A percentile compares a stretch with the other conserved stretches of the same genome.
These are phyloP conservation scores for Talaromyces sp. DNA, from an alignment of 2,329 filamentous ascomycete species.

Conservation along the genomic window DNA sequence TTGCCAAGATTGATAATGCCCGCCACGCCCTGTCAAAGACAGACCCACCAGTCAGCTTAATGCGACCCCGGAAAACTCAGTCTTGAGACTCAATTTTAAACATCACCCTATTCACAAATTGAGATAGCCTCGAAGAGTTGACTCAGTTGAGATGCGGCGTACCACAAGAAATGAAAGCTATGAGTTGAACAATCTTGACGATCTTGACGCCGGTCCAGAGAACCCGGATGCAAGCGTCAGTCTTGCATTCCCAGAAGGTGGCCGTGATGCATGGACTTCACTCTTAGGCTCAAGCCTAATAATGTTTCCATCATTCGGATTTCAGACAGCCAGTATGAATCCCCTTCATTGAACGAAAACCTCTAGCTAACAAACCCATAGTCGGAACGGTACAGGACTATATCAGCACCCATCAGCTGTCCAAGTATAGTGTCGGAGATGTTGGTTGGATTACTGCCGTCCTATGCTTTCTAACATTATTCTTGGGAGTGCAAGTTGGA, in stretches of 20 bases:
- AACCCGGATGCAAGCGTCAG: conserved; percentile 14
- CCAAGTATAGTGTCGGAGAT: conserved; percentile 45
- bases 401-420: conserved; percentile 49
- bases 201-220: conserved; percentile 6
- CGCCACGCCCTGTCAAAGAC: conserved; percentile 12
- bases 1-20: background rate
- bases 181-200: conserved; percentile 9
- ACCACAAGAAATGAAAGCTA: background rate
- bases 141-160: no score
- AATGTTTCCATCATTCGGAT: conserved; percentile 48
- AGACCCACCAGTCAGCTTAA: background rate
- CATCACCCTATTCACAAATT: background rate
- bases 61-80: background rate
- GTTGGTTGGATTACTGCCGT: conserved; percentile 56
- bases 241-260: conserved; percentile 33
- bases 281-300: conserved; percentile 38
- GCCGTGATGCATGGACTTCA: conserved; percentile 38
- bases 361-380: conserved; percentile 9
- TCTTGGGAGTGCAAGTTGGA: conserved; percentile 53
- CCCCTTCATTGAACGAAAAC: background rate
- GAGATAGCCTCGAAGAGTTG: background rate
- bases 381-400: conserved; percentile 56
- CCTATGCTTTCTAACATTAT: conserved; percentile 49
- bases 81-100: background rate
- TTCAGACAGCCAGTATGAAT: conserved; percentile 45